Conservation (phyloP, 2,329 filamentous ascomycete species). For the Aquanectria penicillioides region DNA sequence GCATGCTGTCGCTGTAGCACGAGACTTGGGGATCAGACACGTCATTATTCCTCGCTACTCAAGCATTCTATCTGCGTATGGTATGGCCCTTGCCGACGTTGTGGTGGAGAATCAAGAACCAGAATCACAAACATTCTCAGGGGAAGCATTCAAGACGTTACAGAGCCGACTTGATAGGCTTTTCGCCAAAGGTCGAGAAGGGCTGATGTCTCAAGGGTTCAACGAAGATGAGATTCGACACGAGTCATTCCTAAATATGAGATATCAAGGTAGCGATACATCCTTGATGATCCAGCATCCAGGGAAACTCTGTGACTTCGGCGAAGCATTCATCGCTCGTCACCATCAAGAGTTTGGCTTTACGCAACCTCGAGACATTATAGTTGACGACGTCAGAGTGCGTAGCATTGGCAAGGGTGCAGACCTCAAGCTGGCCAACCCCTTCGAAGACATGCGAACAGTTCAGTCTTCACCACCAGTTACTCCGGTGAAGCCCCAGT, state of each 20-base stretch:
- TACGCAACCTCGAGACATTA: constrained; percentile 7
- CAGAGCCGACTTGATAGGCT: background rate
- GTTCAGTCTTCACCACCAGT: background rate
- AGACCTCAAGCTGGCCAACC: constrained; percentile 6
- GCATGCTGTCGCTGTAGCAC: constrained; percentile 51
- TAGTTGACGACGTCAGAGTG: constrained; percentile 10
- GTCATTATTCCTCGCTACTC: constrained; percentile 55
- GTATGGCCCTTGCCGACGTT: constrained; percentile 53
- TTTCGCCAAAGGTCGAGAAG: background rate
- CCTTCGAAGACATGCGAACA: constrained; percentile 5
- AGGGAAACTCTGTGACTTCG: constrained; percentile 29
- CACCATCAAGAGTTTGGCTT: constrained; percentile 82
- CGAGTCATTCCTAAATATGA: constrained; percentile 14
- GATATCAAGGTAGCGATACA: constrained; percentile 11
- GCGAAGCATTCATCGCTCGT: constrained; percentile 70
- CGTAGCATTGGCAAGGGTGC: constrained; percentile 8
- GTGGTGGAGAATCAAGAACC: constrained; percentile 47
- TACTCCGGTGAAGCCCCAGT: background rate
- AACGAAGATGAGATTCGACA: constrained; percentile 1
- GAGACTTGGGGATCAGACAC: constrained; percentile 49
- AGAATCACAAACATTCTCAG: constrained; percentile 19
- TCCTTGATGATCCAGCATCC: constrained; percentile 4
- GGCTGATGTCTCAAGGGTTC: background rate
- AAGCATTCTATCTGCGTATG: constrained; percentile 56
- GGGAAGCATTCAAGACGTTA: background rate